These are phyloP conservation scores for Alternaria triticina DNA, from an alignment of 2,329 filamentous ascomycete species.

Conservation along the genomic window DNA sequence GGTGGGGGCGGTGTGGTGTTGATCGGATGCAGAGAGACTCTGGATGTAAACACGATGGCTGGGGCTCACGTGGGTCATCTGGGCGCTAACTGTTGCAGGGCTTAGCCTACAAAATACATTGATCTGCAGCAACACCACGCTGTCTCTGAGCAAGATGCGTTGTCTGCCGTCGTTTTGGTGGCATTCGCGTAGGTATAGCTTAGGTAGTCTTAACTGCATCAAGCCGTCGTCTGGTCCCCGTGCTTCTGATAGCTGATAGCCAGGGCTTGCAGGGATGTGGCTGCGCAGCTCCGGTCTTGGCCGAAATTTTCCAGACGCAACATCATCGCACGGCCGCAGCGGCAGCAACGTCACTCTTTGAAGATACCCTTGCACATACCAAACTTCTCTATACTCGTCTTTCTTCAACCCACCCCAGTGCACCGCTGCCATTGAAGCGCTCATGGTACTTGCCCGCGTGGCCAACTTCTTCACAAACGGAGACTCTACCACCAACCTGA, in stretches of 20 bases:
- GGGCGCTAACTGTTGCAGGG: constrained; percentile 17
- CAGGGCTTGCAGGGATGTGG: constrained; percentile 6
- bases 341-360: constrained; percentile 32
- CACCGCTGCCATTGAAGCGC: constrained; percentile 33
- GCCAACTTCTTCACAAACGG: constrained; percentile 54
- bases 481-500: constrained; percentile 40
- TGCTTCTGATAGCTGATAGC: constrained; percentile 15
- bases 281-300: constrained; percentile 33
- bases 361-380: constrained; percentile 2
- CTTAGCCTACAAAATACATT: not conserved
- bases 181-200: not conserved
- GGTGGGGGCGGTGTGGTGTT: constrained; percentile 28
- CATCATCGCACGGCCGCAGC: constrained; percentile 22
- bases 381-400: not conserved
- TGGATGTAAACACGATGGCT: constrained; percentile 31
- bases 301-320: constrained; percentile 35
- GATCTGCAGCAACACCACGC: constrained; percentile 2
- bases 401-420: not conserved
- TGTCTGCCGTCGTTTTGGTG: not conserved
- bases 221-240: constrained; percentile 24
- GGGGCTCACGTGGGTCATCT: constrained; percentile 26
- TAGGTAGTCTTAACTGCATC: not conserved
- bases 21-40: constrained; percentile 24
- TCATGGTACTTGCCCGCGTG: constrained; percentile 59
- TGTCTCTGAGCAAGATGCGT: not conserved